Evolutionary conservation across 768 basidiomycete genomes (phyloP).

Genomic region (Neoboletus magnificus): DNA sequence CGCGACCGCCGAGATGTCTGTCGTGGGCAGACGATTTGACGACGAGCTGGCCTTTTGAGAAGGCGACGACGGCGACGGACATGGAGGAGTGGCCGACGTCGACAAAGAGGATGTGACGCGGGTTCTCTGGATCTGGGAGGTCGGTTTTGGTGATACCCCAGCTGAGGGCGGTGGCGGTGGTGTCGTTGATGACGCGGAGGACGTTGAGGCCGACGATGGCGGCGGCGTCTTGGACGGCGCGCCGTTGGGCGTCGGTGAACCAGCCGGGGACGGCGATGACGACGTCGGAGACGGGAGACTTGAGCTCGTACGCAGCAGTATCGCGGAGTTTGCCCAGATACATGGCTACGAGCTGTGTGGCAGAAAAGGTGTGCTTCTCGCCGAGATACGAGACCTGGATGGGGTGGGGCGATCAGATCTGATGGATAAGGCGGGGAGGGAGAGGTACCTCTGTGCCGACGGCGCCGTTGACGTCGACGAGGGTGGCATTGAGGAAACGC

Average conservation of each 20-base stretch:
- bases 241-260: conserved; percentile 92
- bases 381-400: conserved; percentile 83
- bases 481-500: conserved; percentile 83
- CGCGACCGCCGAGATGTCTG: conserved; percentile 90
- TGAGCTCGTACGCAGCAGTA: conserved; percentile 81
- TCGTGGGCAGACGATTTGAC: conserved; percentile 91
- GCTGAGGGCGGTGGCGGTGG: conserved; percentile 91
- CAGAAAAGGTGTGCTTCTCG: conserved; percentile 74
- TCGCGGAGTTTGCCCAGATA: conserved; percentile 91
- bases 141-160: conserved; percentile 99
- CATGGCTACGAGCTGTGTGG: conserved; percentile 88
- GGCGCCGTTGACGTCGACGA: conserved; percentile 80
- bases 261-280: conserved; percentile 96
- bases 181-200: conserved; percentile 96
- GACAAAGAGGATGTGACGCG: conserved; percentile 88
- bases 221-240: conserved; percentile 87
- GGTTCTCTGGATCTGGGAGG: conserved; percentile 79
- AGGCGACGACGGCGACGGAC: conserved; percentile 84
- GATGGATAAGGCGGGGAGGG: conserved; percentile 2
- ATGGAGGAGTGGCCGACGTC: conserved; percentile 94
- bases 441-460: conserved; percentile 75
- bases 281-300: conserved; percentile 81
- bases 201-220: conserved; percentile 84
- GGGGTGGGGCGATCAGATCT: conserved; percentile 5
- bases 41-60: conserved; percentile 87